A percentile compares a stretch with the other conserved stretches of the same genome.
Evolutionary conservation across 345 rosid genomes (phyloP).

Genomic region (Euphorbia lathyris): DNA sequence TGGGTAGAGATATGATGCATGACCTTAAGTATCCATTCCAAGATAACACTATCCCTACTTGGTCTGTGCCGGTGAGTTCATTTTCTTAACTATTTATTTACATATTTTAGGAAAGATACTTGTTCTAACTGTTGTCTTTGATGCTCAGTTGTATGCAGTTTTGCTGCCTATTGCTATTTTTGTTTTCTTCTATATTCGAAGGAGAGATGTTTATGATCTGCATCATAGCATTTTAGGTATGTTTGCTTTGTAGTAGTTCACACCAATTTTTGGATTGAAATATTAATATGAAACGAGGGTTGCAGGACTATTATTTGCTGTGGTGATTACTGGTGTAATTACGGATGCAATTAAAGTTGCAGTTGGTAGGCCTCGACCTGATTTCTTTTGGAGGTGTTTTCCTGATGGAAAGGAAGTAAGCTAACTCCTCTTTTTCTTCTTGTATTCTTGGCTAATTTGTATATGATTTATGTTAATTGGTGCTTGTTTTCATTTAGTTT

Average conservation of each 20-base stretch:
- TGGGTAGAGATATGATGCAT: slow-evolving; percentile 72
- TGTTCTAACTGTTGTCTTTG: slow-evolving; percentile 1
- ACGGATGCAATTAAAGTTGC: slow-evolving; percentile 75
- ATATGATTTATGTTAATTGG: neutral
- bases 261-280: neutral
- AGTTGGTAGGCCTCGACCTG: slow-evolving; percentile 83
- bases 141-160: slow-evolving; percentile 45
- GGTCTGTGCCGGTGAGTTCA: slow-evolving; percentile 68
- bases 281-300: too few relatives aligned
- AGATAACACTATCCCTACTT: slow-evolving; percentile 60
- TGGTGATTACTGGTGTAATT: slow-evolving; percentile 64
- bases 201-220: slow-evolving; percentile 70
- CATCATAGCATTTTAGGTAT: slow-evolving; percentile 74
- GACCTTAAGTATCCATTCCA: slow-evolving; percentile 77
- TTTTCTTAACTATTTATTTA: neutral
- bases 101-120: neutral
- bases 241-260: neutral
- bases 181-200: slow-evolving; percentile 43
- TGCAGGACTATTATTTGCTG: slow-evolving; percentile 59
- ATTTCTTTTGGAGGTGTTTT: slow-evolving; percentile 97
- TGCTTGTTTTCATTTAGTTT: slow-evolving; percentile 18
- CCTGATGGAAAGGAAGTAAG: slow-evolving; percentile 75
- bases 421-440: neutral
- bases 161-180: slow-evolving; percentile 58
- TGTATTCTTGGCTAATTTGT: neutral